Percentiles rank a stretch among this genome's conserved stretches.
phyloP scores from a whole-genome alignment of 257 asterid genomes.

The Echium plantagineum region DNA sequence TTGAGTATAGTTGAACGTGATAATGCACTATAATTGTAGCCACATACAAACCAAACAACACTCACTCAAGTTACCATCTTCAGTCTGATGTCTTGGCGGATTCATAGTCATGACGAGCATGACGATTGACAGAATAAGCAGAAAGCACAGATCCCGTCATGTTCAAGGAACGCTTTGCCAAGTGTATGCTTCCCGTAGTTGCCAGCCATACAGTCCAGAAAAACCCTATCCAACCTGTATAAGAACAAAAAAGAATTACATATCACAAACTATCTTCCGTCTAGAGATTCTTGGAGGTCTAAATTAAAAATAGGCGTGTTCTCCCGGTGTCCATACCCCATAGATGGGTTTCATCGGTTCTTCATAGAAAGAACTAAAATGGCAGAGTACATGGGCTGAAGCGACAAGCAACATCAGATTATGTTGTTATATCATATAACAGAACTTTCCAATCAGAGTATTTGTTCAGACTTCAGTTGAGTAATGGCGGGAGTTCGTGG shows the following conservation, averaged over 20 bases:
- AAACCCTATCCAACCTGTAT: constrained; percentile 80
- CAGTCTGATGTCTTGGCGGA: constrained; percentile 9
- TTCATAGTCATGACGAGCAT: constrained; percentile 10
- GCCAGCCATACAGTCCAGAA: constrained; percentile 48
- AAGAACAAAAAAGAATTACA: background rate
- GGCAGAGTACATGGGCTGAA: background rate
- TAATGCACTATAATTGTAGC: too few species aligned
- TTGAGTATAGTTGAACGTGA: too few species aligned
- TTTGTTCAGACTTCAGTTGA: too few species aligned
- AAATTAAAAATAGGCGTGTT: background rate
- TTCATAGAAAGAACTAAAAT: background rate
- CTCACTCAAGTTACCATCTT: background rate
- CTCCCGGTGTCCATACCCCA: too few species aligned
- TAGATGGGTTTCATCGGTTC: background rate
- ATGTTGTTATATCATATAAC: too few species aligned
- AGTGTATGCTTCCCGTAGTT: constrained; percentile 30
- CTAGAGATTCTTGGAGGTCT: background rate
- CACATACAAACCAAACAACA: background rate
- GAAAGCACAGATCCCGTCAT: constrained; percentile 57
- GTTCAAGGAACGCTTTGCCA: constrained; percentile 46
- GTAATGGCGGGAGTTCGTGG: too few species aligned
- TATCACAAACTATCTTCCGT: background rate
- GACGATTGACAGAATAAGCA: constrained; percentile 37
- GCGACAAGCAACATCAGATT: too few species aligned
- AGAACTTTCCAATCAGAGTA: too few species aligned